Evolutionary conservation across 1,284 basidiomycete species (phyloP).

Genomic region (Earliella scabrosa): DNA sequence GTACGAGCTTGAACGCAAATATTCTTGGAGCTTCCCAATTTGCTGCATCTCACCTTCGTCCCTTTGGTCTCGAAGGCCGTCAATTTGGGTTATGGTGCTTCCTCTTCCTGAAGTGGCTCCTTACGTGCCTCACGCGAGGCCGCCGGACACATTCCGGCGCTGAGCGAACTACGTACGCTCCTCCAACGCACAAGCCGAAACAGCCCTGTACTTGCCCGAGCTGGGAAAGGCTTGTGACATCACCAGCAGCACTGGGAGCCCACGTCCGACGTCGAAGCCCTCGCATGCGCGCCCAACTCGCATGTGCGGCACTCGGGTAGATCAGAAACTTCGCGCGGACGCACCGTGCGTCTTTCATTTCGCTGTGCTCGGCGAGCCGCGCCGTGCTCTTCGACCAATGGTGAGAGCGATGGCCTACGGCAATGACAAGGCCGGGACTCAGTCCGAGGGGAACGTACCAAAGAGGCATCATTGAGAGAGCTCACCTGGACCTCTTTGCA

Average conservation of each 20-base stretch:
- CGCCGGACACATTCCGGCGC: constrained; percentile 6
- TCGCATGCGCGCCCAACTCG: constrained; percentile 6
- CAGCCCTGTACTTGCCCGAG: constrained; percentile 3
- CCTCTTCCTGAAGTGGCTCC: constrained; percentile 12
- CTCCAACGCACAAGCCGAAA: constrained; percentile 4
- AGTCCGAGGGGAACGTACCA: constrained; percentile 7
- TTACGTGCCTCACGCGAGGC: constrained; percentile 8
- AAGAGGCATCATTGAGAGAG: constrained; percentile 17
- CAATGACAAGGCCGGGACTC: constrained; percentile 10
- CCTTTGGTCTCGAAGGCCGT: constrained; percentile 20
- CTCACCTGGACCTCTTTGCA: not conserved
- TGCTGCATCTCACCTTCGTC: constrained; percentile 3
- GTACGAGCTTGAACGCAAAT: constrained; percentile 5
- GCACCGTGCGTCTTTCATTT: constrained; percentile 22
- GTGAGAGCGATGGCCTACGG: constrained; percentile 17
- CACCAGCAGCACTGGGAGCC: constrained; percentile 3
- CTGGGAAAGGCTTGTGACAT: constrained; percentile 14
- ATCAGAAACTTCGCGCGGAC: constrained; percentile 22
- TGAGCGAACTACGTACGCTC: constrained; percentile 7
- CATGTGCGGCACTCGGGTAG: constrained; percentile 10
- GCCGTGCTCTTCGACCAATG: constrained; percentile 19
- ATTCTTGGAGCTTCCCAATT: constrained; percentile 13
- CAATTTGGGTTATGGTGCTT: constrained; percentile 21
- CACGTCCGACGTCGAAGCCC: not conserved
- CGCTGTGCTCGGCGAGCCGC: constrained; percentile 23